Evolutionary conservation across 2,329 filamentous ascomycete species (phyloP), one percentile per base, ranked within the genome.

Genomic region (Cercospora sp.): DNA sequence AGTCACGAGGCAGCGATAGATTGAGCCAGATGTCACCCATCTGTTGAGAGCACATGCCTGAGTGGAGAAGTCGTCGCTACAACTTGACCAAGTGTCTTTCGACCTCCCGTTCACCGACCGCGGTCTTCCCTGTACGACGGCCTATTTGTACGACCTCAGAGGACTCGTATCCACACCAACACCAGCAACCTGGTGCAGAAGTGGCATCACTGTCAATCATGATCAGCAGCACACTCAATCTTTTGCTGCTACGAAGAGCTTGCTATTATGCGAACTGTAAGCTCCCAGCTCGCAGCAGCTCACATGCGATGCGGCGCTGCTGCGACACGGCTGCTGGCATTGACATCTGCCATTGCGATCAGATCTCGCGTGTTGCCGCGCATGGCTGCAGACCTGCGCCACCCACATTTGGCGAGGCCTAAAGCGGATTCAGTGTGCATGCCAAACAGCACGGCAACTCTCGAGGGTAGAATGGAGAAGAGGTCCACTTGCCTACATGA

Each of bases 301-400:
- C 20, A 20, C 7, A 57, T 57, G 51, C 12, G 28, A 57, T 57
- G 53, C 59, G 60, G 18, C 64, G 53, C 65, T 30, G 58, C 31
- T 57, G 42, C 48, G 26, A 66, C 39, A 58, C 67, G 69, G 67
- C 51, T 64, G 26, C 67, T 66, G 61, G 64, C 67, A 63, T 64
- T 72, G 71, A 71, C 70, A 72, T 55, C 64, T 69, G 69, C 69
- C 67, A 67, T 62, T 45, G 53, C 67, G 61, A 67, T 65, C 65
- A 61, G 65, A 59, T 65, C 60, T 64, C 66, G 67, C 72, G 70
- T 70, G 71, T 33, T 63, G 66, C 42, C 62, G 45, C 64, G 70
- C 69, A 33, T 67, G 60, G 64, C 68, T 69, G 70, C 72, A 68
- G 69, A 65, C 57, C 45, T 67, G 63, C 67, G 67, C 70, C 70